Evolutionary conservation across 495 filamentous ascomycete genomes (phyloP).

Genomic region (Penicillium canariense): DNA sequence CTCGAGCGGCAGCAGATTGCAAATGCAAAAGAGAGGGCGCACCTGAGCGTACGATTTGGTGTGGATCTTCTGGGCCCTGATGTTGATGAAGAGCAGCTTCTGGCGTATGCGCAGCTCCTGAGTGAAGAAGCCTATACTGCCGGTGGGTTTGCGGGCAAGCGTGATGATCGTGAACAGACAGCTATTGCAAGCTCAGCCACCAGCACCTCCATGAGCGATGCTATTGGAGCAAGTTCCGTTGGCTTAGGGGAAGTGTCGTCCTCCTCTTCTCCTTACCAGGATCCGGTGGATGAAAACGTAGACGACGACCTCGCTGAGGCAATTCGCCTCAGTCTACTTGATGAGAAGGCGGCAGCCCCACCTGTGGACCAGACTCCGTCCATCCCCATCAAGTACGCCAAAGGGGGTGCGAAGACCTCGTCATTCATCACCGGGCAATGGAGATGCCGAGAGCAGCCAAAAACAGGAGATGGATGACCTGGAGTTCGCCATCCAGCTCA

Average conservation of each 20-base stretch:
- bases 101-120: constrained; percentile 85
- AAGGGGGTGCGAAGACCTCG: constrained; percentile 24
- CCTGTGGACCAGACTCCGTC: constrained; percentile 36
- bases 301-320: constrained; percentile 79
- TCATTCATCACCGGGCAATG: constrained; percentile 22
- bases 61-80: constrained; percentile 69
- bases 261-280: constrained; percentile 39
- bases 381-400: constrained; percentile 54
- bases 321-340: constrained; percentile 72
- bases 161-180: constrained; percentile 32
- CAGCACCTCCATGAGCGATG: constrained; percentile 45
- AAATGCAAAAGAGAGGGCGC: constrained; percentile 57
- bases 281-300: constrained; percentile 53
- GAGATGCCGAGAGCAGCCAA: constrained; percentile 35
- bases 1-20: constrained; percentile 71
- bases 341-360: constrained; percentile 30
- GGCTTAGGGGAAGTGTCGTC: constrained; percentile 45
- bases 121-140: constrained; percentile 71
- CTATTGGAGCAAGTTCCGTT: constrained; percentile 48
- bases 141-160: constrained; percentile 54
- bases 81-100: constrained; percentile 80
- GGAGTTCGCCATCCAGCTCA: constrained; percentile 80
- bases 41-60: constrained; percentile 75
- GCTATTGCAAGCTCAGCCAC: constrained; percentile 47
- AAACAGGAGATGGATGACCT: constrained; percentile 68